Evolutionary conservation across 192 early-diverging fungal genomes (phyloP).

Genomic region (Backusella psychrophila): DNA sequence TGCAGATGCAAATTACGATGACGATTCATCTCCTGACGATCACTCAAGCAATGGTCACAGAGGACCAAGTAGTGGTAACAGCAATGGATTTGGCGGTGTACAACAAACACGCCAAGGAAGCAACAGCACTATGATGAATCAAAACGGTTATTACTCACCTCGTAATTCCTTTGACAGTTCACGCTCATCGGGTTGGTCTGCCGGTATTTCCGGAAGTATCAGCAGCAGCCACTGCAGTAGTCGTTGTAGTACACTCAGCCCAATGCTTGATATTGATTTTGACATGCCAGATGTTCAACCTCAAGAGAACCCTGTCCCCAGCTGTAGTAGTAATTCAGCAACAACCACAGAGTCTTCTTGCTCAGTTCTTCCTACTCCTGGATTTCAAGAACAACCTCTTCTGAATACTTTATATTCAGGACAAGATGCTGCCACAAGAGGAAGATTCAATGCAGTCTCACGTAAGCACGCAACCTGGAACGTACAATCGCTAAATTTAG

Average conservation of each 20-base stretch:
- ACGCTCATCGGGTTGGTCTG: constrained; percentile 9
- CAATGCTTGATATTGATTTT: constrained; percentile 15
- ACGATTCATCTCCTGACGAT: constrained; percentile 7
- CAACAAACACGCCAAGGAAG: not conserved
- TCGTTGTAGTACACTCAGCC: constrained; percentile 17
- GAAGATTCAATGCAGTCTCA: not conserved
- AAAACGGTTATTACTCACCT: constrained; percentile 10
- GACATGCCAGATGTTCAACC: constrained; percentile 9
- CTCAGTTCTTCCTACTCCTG: not conserved
- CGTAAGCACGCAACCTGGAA: not conserved
- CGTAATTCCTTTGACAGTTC: constrained; percentile 12
- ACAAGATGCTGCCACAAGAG: not conserved
- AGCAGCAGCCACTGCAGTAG: constrained; percentile 12
- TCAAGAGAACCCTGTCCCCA: not conserved
- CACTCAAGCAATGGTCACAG: not conserved
- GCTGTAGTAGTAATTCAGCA: not conserved
- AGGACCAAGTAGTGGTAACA: not conserved
- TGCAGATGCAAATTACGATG: not conserved
- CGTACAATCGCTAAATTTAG: not conserved
- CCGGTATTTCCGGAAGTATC: not conserved
- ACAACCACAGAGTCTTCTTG: not conserved
- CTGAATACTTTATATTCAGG: not conserved
- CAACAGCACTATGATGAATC: not conserved
- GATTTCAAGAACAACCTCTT: not conserved
- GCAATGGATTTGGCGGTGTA: not conserved